Conservation (phyloP, 805 yeast genomes). For the Torulaspora quercuum region DNA sequence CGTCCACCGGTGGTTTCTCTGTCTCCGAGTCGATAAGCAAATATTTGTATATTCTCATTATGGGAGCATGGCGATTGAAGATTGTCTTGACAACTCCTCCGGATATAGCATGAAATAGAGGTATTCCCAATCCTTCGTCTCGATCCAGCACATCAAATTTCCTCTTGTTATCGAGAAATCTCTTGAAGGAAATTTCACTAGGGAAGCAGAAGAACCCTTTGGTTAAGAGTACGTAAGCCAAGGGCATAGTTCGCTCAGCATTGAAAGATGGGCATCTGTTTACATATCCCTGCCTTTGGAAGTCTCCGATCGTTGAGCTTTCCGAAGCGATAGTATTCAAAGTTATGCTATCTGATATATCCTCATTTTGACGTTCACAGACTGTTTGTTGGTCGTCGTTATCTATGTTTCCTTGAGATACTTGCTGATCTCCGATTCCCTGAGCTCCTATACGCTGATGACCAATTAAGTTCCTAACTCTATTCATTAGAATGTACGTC, state of each 20-base stretch:
- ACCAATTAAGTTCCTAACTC: constrained; percentile 14
- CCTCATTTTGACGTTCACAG: constrained; percentile 14
- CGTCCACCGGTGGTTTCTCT: constrained; percentile 16
- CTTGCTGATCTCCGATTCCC: constrained; percentile 2
- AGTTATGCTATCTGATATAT: constrained; percentile 18
- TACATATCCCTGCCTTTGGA: constrained; percentile 28
- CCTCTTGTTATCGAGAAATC: constrained; percentile 30
- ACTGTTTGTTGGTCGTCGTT: constrained; percentile 22
- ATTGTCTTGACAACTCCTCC: constrained; percentile 32
- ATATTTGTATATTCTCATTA: constrained; percentile 34
- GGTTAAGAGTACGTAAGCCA: constrained; percentile 35
- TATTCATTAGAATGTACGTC: constrained; percentile 11
- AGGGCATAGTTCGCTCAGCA: constrained; percentile 32
- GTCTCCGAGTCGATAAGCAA: constrained; percentile 13
- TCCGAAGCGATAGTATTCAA: constrained; percentile 27
- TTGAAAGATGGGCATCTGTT: constrained; percentile 32
- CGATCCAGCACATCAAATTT: constrained; percentile 25
- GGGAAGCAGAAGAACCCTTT: constrained; percentile 42
- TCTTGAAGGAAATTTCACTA: constrained; percentile 33
- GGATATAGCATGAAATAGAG: constrained; percentile 36
- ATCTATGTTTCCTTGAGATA: constrained; percentile 1
- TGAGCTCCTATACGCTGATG: constrained; percentile 6
- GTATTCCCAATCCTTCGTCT: constrained; percentile 34
- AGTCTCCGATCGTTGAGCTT: constrained; percentile 31
- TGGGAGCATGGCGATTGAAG: constrained; percentile 30